These are phyloP conservation scores for Hyphopichia fennica DNA, from an alignment of 1,139 yeast genomes.

Conservation along the genomic window DNA sequence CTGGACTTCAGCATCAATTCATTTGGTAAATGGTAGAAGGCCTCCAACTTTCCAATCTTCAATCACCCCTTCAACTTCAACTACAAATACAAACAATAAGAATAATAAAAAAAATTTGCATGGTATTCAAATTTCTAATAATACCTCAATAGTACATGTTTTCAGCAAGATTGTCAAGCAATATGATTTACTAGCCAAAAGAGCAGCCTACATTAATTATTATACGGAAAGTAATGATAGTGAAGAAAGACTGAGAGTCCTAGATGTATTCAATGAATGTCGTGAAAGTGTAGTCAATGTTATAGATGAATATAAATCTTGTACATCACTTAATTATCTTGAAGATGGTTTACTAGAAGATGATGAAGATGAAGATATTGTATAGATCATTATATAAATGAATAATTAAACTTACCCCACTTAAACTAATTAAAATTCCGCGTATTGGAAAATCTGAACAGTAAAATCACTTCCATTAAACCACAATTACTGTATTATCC, in stretches of 20 bases:
- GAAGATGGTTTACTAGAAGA: constrained; percentile 34
- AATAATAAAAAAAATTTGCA: constrained; percentile 34
- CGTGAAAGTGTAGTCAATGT: constrained; percentile 68
- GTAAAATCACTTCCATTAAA: no score
- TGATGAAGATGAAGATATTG: constrained; percentile 1
- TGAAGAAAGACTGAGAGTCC: constrained; percentile 44
- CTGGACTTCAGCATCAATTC: constrained; percentile 81
- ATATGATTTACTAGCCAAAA: constrained; percentile 74
- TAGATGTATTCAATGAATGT: constrained; percentile 79
- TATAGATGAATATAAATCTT: constrained; percentile 69
- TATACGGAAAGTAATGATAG: constrained; percentile 58
- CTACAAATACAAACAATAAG: constrained; percentile 11
- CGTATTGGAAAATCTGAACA: no score
- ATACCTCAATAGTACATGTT: constrained; percentile 67
- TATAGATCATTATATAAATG: not conserved
- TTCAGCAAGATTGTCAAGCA: constrained; percentile 70
- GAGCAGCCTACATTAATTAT: constrained; percentile 83
- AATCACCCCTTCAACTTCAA: constrained; percentile 6
- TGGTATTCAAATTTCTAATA: constrained; percentile 79
- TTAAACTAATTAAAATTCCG: no score
- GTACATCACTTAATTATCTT: constrained; percentile 56
- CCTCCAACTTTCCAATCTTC: constrained; percentile 64
- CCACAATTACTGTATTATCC: no score
- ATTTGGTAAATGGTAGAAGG: constrained; percentile 72
- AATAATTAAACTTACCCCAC: no score